Evolutionary conservation across 768 basidiomycete species (phyloP).

Genomic region (Leccinellum rugosiceps): DNA sequence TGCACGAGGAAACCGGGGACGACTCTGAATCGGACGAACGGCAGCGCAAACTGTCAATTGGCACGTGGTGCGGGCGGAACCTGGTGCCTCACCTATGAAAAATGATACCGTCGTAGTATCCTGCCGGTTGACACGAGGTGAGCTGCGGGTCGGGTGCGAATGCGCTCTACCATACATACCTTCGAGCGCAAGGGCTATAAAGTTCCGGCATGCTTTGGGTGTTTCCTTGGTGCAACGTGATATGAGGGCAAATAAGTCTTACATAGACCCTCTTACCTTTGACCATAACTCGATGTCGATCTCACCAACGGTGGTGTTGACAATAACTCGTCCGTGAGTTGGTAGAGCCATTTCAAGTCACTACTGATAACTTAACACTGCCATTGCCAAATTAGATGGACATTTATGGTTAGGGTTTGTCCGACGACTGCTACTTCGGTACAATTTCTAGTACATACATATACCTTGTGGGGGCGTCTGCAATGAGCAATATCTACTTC

Average conservation of each 20-base stretch:
- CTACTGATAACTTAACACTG: not conserved
- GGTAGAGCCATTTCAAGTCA: slow-evolving; percentile 66
- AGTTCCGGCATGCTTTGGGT: slow-evolving; percentile 91
- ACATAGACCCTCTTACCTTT: slow-evolving; percentile 49
- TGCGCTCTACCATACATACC: slow-evolving; percentile 47
- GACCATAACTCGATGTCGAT: slow-evolving; percentile 91
- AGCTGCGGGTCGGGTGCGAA: not conserved
- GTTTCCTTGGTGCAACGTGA: slow-evolving; percentile 59
- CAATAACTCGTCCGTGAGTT: slow-evolving; percentile 80
- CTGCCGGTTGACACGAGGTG: slow-evolving; percentile 37
- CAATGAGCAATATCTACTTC: not conserved
- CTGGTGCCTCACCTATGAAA: slow-evolving; percentile 72
- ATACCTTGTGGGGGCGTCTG: not conserved
- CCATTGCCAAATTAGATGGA: not conserved
- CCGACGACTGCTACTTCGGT: not conserved
- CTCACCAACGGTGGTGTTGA: slow-evolving; percentile 88
- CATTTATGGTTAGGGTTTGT: slow-evolving; percentile 23
- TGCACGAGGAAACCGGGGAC: slow-evolving; percentile 93
- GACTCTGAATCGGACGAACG: slow-evolving; percentile 48
- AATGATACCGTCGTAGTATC: slow-evolving; percentile 94
- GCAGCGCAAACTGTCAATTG: not conserved
- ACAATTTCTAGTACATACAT: not conserved
- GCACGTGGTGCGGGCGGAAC: not conserved
- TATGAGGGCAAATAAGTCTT: not conserved
- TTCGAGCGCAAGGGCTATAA: slow-evolving; percentile 85